A percentile compares a stretch with the other conserved stretches of the same genome.
phyloP scores from a whole-genome alignment of 2,329 filamentous ascomycete genomes.

The Drechslerella coelobrocha region DNA sequence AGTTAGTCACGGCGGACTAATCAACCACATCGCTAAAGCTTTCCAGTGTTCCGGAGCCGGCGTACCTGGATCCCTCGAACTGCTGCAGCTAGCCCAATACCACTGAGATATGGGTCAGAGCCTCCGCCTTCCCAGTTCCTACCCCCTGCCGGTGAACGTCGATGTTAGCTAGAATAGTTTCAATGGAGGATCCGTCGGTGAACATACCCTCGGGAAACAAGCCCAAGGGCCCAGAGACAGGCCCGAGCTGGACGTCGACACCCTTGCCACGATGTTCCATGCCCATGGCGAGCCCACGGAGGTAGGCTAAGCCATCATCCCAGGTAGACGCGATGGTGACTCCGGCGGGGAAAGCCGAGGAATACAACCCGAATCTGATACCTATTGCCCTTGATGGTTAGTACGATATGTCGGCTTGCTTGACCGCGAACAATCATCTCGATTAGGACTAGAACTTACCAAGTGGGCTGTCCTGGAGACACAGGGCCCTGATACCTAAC shows the following conservation, averaged over 20 bases:
- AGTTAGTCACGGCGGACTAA: constrained; percentile 42
- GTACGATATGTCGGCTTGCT: constrained; percentile 55
- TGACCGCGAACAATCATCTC: constrained; percentile 60
- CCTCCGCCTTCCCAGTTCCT: constrained; percentile 61
- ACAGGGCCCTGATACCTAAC: constrained; percentile 59
- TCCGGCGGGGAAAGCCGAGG: constrained; percentile 64
- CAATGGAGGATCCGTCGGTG: constrained; percentile 12
- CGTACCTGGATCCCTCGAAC: constrained; percentile 56
- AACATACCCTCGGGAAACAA: constrained; percentile 49
- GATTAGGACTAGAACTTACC: constrained; percentile 55
- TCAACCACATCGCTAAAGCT: constrained; percentile 17
- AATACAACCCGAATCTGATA: constrained; percentile 52
- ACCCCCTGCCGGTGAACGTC: constrained; percentile 56
- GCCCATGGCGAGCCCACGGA: constrained; percentile 63
- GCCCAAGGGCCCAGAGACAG: constrained; percentile 48
- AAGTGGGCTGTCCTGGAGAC: constrained; percentile 65
- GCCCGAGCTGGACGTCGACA: constrained; percentile 49
- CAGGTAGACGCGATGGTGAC: constrained; percentile 65
- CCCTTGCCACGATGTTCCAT: constrained; percentile 54
- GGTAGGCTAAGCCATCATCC: constrained; percentile 62
- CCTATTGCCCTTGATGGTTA: constrained; percentile 29
- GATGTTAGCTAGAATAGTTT: constrained; percentile 22
- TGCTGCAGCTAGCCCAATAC: constrained; percentile 54
- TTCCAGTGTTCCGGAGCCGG: constrained; percentile 1
- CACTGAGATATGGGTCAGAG: constrained; percentile 57